phyloP scores from a whole-genome alignment of 495 filamentous ascomycete genomes.

The Daldinia grandis region DNA sequence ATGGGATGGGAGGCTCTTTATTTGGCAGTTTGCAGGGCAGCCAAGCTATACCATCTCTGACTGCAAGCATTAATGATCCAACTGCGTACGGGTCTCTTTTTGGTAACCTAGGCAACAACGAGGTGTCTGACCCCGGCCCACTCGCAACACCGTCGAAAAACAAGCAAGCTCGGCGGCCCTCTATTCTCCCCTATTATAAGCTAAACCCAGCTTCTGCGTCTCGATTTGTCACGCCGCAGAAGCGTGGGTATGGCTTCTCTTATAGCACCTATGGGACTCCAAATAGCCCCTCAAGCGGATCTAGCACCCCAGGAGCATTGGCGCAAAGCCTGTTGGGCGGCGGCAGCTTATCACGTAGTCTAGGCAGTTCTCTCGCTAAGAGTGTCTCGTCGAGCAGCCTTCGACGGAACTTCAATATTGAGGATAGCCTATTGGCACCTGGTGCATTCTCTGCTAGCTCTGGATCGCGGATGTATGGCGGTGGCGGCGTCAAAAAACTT shows the following conservation, averaged over 20 bases:
- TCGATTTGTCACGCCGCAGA: conserved; percentile 81
- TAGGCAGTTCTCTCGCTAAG: conserved; percentile 62
- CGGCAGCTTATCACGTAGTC: conserved; percentile 59
- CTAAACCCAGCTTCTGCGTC: conserved; percentile 82
- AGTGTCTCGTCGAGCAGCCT: conserved; percentile 71
- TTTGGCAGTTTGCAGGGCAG: conserved; percentile 52
- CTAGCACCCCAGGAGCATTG: conserved; percentile 73
- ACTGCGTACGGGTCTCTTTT: conserved; percentile 90
- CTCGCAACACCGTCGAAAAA: conserved; percentile 86
- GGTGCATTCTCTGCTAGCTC: conserved; percentile 81
- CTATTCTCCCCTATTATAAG: conserved; percentile 85
- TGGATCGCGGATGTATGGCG: conserved; percentile 64
- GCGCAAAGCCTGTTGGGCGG: conserved; percentile 72
- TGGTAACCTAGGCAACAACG: conserved; percentile 69
- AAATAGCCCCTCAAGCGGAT: conserved; percentile 69
- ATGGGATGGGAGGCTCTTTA: conserved; percentile 52
- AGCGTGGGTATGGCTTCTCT: conserved; percentile 83
- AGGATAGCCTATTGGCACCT: conserved; percentile 85
- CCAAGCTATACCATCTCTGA: conserved; percentile 67
- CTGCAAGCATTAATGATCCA: conserved; percentile 76
- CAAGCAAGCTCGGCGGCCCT: conserved; percentile 72
- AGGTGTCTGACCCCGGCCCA: conserved; percentile 75
- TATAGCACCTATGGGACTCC: conserved; percentile 90
- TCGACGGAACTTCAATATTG: conserved; percentile 63
- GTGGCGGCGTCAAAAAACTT: conserved; percentile 80